Evolutionary conservation across 352 stramenopile genomes (phyloP), one percentile per base, ranked within the genome.

Genomic region (Pythium oligandrum): DNA sequence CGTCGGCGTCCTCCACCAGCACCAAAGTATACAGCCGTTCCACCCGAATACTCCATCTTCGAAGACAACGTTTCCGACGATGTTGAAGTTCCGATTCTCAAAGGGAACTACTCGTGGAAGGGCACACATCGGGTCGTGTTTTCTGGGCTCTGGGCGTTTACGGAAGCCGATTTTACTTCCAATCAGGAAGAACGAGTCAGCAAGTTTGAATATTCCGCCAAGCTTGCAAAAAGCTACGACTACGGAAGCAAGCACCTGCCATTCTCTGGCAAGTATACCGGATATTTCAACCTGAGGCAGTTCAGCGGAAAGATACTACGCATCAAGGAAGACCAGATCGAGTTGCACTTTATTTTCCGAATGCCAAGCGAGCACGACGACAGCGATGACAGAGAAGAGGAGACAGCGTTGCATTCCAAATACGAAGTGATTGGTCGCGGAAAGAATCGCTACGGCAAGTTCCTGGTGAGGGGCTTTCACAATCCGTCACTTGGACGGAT

Each of bases 281-380:
- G 79, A 0, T 88, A 75, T 43, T 90, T 90, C 46, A 86, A 87
- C 59, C 59, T 90, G 50, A 66, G 77, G 5, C 79, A 90, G 60
- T 85, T 83, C 44, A 84, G 78, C 51, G 79, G 79, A 17, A 71
- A 57, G 9, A 59, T 81, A 42, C 53, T 86, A 12, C 72, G 73
- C 43, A 70, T 90, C 45, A 68, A 70, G 45, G 79, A 90, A 48
- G 70, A 81, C 30, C 63, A 81, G 61, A 63, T 90, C 48, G 71
- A 90, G 40, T 64, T 90, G 35, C 54, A 84, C 37, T 90, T 90
- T 32, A 35, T 87, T n/a, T 11, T 11, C 7, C 71, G 65, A 11
- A 63, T 87, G 53, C 59, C 62, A 1, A 46, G 56, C 38, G 61
- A 65, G 17, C 49, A 37, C 17, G 51, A 66, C 17, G 64, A 68